Percentiles rank a stretch among this genome's conserved stretches.
Conservation (phyloP, 352 stramenopile species). For the Hyaloperonospora arabidopsidis region DNA sequence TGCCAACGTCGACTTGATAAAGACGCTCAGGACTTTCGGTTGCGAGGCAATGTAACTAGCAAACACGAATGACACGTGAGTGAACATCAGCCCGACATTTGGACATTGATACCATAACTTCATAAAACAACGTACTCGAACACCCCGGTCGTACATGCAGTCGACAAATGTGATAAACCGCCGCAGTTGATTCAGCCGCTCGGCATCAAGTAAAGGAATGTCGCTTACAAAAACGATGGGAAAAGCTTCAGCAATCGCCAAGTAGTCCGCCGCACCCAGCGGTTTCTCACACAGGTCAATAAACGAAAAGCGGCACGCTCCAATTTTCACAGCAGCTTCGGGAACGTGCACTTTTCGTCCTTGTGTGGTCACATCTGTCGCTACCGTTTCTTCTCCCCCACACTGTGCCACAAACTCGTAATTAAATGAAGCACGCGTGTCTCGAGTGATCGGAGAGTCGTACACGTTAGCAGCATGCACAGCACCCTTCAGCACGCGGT, state of each 20-base stretch:
- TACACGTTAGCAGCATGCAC: constrained; percentile 69
- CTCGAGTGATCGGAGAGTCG: constrained; percentile 40
- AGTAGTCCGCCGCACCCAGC: constrained; percentile 91
- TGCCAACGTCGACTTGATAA: constrained; percentile 46
- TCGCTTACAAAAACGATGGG: constrained; percentile 87
- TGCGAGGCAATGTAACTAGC: constrained; percentile 68
- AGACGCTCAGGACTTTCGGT: constrained; percentile 48
- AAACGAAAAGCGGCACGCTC: constrained; percentile 90
- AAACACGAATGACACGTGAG: neutral
- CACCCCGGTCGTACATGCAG: constrained; percentile 93
- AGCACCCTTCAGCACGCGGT: constrained; percentile 63
- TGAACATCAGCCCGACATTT: no score
- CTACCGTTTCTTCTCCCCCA: constrained; percentile 37
- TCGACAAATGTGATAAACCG: constrained; percentile 98
- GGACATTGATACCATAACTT: no score
- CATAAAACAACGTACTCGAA: constrained; percentile 39
- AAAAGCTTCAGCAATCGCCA: constrained; percentile 85
- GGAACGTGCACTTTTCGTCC: constrained; percentile 57
- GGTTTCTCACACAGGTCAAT: constrained; percentile 92
- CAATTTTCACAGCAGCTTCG: constrained; percentile 38
- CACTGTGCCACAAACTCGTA: constrained; percentile 59
- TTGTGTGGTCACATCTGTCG: constrained; percentile 55
- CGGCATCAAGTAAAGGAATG: constrained; percentile 83
- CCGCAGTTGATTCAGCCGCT: constrained; percentile 88
- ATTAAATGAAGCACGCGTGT: constrained; percentile 51